Base-by-base conservation (phyloP, 2,329 filamentous ascomycete species). In the Colletotrichum sp. region DNA sequence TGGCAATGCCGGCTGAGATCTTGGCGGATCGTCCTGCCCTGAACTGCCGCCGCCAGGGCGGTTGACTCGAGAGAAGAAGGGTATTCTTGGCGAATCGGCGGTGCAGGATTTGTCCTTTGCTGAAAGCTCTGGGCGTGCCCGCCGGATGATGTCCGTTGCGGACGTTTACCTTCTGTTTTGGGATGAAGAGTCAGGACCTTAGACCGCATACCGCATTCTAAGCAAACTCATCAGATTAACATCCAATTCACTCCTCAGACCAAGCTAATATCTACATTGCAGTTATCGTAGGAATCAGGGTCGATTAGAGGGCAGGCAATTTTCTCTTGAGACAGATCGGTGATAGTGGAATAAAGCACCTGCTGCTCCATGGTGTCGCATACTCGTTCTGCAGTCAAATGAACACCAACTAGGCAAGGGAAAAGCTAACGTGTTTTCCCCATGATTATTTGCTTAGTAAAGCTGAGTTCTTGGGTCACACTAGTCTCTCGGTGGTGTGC, bases 281-380 rank as follows among this genome's bases (percentile, higher is more conserved):
- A 9, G 13, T 12, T 12, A 13, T 21, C 1, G 0, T 21, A 52
- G 1, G 6, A n/a, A 21, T 13, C 1, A 52, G 1, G 6, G 3
- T 21, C 44, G 10, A 13, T 12, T 3, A 49, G 4, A n/a, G 6
- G n/a, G 16, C 44, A 13, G 10, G 6, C 44, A 52, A 5, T 2
- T 52, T 52, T 12, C 10, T 18, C 12, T 3, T 3, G 6, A 21
- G n/a, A 12, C 10, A 3, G 16, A 44, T 44, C 39, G 18, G 39
- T 2, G 39, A 5, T 2, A 52, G 10, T 13, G 44, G 44, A 2
- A 52, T 52, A 21, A 21, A 52, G n/a, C 44, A 8, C 10, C 10
- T 8, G 2, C 10, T 13, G 10, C 3, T 52, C 3, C n/a, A 10
- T 3, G 3, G 4, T 21, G 3, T 52, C 44, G 10, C 4, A 2